Conservation (phyloP, 73 alveolate species). For the Breviolum minutum region DNA sequence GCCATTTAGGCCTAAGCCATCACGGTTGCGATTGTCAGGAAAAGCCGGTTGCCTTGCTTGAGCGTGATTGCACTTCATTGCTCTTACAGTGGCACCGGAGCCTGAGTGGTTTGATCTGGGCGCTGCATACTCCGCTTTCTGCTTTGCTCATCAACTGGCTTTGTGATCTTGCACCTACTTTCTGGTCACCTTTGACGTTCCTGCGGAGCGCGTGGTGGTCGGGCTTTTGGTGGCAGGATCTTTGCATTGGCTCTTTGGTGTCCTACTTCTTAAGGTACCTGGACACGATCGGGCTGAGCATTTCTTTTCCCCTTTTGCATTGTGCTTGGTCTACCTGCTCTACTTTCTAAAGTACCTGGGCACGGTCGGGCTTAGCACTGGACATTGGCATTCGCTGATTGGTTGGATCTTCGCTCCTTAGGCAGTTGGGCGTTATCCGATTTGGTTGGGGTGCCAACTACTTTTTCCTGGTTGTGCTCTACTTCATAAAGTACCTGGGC, state of each 20-base stretch:
- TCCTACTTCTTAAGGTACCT: too few relatives aligned
- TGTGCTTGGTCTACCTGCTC: not conserved
- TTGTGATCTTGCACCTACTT: too few relatives aligned
- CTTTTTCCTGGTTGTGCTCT: not conserved
- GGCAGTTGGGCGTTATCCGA: too few relatives aligned
- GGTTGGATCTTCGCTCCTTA: too few relatives aligned
- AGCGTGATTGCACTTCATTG: not conserved
- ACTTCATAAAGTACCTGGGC: not conserved
- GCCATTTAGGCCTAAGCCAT: not conserved
- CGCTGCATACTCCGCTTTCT: not conserved
- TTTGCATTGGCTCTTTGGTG: too few relatives aligned
- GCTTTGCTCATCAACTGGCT: not conserved
- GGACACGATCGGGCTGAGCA: too few relatives aligned
- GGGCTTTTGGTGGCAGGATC: too few relatives aligned
- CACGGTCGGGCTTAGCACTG: not conserved
- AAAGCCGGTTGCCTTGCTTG: not conserved
- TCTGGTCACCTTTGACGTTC: too few relatives aligned
- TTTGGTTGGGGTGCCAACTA: too few relatives aligned
- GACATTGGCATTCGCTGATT: too few relatives aligned
- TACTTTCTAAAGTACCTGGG: not conserved
- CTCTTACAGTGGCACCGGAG: constrained; percentile 5
- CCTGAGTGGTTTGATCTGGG: not conserved
- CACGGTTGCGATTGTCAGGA: not conserved
- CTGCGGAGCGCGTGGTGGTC: too few relatives aligned
- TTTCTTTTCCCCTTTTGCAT: not conserved